A percentile compares a stretch with the other conserved stretches of the same genome.
Evolutionary conservation across 352 stramenopile species (phyloP).

Genomic region (Hyaloperonospora arabidopsidis): DNA sequence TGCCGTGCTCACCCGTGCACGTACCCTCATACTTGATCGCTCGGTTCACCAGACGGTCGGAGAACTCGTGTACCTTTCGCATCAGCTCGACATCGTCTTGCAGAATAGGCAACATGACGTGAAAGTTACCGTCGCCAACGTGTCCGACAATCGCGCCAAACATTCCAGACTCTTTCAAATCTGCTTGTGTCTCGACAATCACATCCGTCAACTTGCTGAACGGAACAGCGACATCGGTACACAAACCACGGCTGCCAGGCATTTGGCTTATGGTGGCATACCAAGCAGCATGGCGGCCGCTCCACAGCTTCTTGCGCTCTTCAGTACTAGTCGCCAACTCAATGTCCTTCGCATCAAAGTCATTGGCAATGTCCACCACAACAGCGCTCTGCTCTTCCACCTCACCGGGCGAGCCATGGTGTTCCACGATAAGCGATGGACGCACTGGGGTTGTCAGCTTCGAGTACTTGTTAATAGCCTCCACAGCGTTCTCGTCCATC

Average conservation of each 20-base stretch:
- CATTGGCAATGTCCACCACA: slow-evolving; percentile 78
- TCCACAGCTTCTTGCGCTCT: slow-evolving; percentile 81
- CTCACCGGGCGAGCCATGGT: slow-evolving; percentile 74
- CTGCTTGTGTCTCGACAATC: slow-evolving; percentile 88
- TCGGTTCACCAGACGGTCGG: slow-evolving; percentile 70
- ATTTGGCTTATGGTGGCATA: slow-evolving; percentile 77
- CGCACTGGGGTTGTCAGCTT: slow-evolving; percentile 69
- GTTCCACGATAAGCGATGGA: slow-evolving; percentile 93
- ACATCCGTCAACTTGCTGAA: slow-evolving; percentile 89
- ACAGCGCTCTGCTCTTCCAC: slow-evolving; percentile 85
- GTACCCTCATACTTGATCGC: slow-evolving; percentile 90
- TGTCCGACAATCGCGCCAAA: slow-evolving; percentile 90
- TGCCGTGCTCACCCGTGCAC: slow-evolving; percentile 97
- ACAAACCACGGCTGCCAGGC: slow-evolving; percentile 72
- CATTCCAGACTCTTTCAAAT: slow-evolving; percentile 84
- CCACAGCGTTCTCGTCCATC: slow-evolving; percentile 75
- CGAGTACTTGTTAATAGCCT: slow-evolving; percentile 81
- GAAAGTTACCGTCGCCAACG: slow-evolving; percentile 96
- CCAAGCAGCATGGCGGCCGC: slow-evolving; percentile 78
- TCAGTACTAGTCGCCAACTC: slow-evolving; percentile 57
- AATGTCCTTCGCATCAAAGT: slow-evolving; percentile 83
- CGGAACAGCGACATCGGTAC: slow-evolving; percentile 97
- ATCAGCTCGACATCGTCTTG: slow-evolving; percentile 81
- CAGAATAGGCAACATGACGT: slow-evolving; percentile 93
- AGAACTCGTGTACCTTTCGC: slow-evolving; percentile 83